Evolutionary conservation across 306 rosid genomes (phyloP).

Genomic region (Cucumis sativus): DNA sequence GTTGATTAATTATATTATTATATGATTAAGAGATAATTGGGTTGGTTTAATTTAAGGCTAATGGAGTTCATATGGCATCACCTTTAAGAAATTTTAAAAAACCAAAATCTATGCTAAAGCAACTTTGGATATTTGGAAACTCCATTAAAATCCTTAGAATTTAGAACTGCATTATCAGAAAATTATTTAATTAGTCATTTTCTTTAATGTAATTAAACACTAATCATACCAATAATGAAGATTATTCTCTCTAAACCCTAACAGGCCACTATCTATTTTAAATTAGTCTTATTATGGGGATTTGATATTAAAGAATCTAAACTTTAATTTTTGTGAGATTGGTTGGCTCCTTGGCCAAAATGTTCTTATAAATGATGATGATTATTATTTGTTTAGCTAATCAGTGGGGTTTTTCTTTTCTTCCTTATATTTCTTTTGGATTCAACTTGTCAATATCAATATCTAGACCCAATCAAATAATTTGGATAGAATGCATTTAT

Average conservation of each 20-base stretch:
- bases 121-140: not conserved
- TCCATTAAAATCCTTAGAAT: not conserved
- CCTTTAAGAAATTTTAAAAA: not conserved
- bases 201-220: not conserved
- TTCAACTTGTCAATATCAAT: no score
- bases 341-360: slow-evolving; percentile 2
- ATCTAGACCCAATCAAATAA: no score
- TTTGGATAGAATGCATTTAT: no score
- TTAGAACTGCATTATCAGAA: not conserved
- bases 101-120: not conserved
- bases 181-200: not conserved
- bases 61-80: not conserved
- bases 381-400: not conserved
- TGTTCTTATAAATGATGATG: not conserved
- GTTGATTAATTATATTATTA: not conserved
- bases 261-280: not conserved
- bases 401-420: not conserved
- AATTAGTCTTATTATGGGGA: not conserved
- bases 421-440: no score
- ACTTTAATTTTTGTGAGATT: not conserved
- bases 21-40: not conserved
- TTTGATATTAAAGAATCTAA: slow-evolving; percentile 1
- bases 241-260: not conserved
- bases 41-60: not conserved
- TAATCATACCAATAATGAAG: not conserved